A percentile compares a stretch with the other conserved stretches of the same genome.
phyloP scores from a whole-genome alignment of 2,329 filamentous ascomycete genomes.

The Alternaria panax region DNA sequence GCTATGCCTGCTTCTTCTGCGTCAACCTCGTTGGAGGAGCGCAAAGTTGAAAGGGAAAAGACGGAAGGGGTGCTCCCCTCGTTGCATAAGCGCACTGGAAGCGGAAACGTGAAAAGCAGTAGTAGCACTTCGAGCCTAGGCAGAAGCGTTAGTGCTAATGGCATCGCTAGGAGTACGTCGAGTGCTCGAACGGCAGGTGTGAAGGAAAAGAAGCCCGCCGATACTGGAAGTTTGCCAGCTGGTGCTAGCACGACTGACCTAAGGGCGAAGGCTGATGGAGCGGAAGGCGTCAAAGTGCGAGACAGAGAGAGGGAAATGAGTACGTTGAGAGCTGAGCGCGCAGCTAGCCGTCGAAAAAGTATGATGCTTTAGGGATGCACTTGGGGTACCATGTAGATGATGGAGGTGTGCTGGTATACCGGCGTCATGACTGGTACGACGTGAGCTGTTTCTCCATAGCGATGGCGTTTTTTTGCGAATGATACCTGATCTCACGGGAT shows the following conservation, averaged over 20 bases:
- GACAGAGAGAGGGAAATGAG: conserved; percentile 22
- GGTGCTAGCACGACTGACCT: conserved; percentile 23
- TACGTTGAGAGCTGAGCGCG: conserved; percentile 44
- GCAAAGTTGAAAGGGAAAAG: conserved; percentile 24
- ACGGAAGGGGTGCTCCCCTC: conserved; percentile 27
- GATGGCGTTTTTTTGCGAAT: conserved; percentile 16
- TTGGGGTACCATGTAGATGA: conserved; percentile 7
- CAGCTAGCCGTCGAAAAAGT: conserved; percentile 52
- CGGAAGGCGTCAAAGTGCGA: conserved; percentile 14
- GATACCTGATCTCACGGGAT: conserved; percentile 15
- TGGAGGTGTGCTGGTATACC: not conserved
- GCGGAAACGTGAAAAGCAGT: conserved; percentile 28
- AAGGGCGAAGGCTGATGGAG: conserved; percentile 16
- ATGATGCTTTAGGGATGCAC: conserved; percentile 49
- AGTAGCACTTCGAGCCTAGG: conserved; percentile 21
- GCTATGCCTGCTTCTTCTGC: conserved; percentile 30
- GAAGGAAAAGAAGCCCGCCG: conserved; percentile 28
- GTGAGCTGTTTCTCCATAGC: conserved; percentile 9
- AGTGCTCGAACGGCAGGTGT: conserved; percentile 15
- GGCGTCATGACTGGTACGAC: not conserved
- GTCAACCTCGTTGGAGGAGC: conserved; percentile 17
- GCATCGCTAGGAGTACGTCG: conserved; percentile 14
- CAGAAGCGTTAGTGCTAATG: conserved; percentile 23
- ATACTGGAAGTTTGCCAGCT: conserved; percentile 4
- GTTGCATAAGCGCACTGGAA: conserved; percentile 39